These are phyloP conservation scores for Ceratobasidium sp. DNA, from an alignment of 1,284 basidiomycete genomes.

Conservation along the genomic window DNA sequence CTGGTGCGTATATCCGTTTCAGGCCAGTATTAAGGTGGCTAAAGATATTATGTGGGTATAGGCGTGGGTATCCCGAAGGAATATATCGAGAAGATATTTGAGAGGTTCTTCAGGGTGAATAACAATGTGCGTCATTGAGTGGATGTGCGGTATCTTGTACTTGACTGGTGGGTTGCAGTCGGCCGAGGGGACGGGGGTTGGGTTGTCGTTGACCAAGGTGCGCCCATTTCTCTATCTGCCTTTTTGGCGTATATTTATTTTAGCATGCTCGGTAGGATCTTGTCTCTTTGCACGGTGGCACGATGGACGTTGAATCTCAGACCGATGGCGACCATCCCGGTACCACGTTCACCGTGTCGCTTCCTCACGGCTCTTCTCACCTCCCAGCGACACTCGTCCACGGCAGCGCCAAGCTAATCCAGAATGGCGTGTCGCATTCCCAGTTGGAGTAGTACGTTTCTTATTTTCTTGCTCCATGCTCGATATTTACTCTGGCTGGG, in stretches of 20 bases:
- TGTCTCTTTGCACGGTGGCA: constrained; percentile 55
- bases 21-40: neutral
- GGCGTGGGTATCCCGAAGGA: constrained; percentile 53
- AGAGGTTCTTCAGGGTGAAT: constrained; percentile 54
- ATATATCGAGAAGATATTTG: constrained; percentile 51
- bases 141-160: neutral
- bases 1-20: constrained; percentile 41
- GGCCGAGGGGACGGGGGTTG: constrained; percentile 56
- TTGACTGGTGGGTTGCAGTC: neutral
- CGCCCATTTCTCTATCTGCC: neutral
- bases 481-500: neutral
- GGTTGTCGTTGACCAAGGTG: constrained; percentile 54
- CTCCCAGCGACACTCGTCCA: constrained; percentile 18
- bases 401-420: neutral
- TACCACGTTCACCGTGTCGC: constrained; percentile 23
- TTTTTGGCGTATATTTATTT: neutral
- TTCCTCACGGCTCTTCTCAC: constrained; percentile 27
- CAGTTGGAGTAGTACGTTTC: constrained; percentile 32
- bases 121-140: constrained; percentile 19
- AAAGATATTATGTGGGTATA: neutral
- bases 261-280: constrained; percentile 50
- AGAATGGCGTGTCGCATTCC: neutral
- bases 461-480: neutral
- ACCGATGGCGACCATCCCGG: constrained; percentile 20
- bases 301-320: neutral